A percentile compares a stretch with the other conserved stretches of the same genome.
These are phyloP conservation scores for Fusarium graminum DNA, from an alignment of 2,329 filamentous ascomycete genomes.

Conservation along the genomic window DNA sequence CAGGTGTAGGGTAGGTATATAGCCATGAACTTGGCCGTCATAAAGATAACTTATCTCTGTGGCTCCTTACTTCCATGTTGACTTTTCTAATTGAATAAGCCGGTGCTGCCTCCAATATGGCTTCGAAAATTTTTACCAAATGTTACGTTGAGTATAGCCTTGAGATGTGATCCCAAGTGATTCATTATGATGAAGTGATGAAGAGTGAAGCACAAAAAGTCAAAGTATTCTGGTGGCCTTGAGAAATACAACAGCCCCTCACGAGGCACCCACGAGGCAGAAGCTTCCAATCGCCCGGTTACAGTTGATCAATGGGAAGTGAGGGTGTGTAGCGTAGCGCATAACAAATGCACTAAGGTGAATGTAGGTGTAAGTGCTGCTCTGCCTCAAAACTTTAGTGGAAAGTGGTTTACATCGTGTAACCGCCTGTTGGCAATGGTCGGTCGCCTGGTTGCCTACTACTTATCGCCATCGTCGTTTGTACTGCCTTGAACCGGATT, in stretches of 20 bases:
- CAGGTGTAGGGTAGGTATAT: too few species aligned
- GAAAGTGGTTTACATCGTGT: neutral
- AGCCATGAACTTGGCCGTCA: too few species aligned
- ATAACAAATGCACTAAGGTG: neutral
- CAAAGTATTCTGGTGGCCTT: neutral
- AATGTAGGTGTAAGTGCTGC: neutral
- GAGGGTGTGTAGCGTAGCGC: slow-evolving; percentile 21
- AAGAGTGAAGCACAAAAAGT: neutral
- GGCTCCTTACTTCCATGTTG: too few species aligned
- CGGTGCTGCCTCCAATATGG: too few species aligned
- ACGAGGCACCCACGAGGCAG: slow-evolving; percentile 28
- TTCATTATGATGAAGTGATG: too few species aligned
- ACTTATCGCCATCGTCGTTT: slow-evolving; percentile 4
- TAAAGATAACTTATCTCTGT: too few species aligned
- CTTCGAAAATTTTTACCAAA: too few species aligned
- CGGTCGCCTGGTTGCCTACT: slow-evolving; percentile 23
- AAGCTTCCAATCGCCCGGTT: slow-evolving; percentile 16
- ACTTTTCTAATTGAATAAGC: too few species aligned
- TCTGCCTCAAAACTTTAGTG: slow-evolving; percentile 5
- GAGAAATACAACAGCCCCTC: slow-evolving; percentile 15
- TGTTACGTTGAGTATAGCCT: too few species aligned
- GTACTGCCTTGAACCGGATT: neutral
- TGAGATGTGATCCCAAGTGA: too few species aligned
- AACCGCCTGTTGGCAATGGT: slow-evolving; percentile 26
- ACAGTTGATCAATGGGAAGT: slow-evolving; percentile 11